Evolutionary conservation across 768 basidiomycete species (phyloP).

Genomic region (Galerina marginata): DNA sequence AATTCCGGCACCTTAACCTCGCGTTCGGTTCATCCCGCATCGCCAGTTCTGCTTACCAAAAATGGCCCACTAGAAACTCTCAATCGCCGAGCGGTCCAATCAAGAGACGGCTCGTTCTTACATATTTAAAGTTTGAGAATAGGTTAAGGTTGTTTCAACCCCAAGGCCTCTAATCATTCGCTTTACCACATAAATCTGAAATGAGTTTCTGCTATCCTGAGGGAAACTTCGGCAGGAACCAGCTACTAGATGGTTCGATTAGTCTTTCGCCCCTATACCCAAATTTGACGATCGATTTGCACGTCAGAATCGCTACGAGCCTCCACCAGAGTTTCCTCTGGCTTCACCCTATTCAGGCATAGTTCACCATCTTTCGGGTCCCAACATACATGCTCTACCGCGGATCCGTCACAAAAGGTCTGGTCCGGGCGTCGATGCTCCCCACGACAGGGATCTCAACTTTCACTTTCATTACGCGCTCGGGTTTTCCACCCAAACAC

Average conservation of each 20-base stretch:
- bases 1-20: conserved; percentile 81
- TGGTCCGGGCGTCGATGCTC: conserved; percentile 77
- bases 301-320: conserved; percentile 95
- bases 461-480: conserved; percentile 75
- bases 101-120: conserved; percentile 85
- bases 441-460: conserved; percentile 66
- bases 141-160: conserved; percentile 89
- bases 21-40: conserved; percentile 74
- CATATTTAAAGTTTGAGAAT: conserved; percentile 85
- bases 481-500: conserved; percentile 39
- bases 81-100: conserved; percentile 83
- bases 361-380: conserved; percentile 93
- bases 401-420: conserved; percentile 76
- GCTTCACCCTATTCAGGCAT: conserved; percentile 89
- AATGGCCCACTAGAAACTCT: conserved; percentile 84
- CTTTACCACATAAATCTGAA: conserved; percentile 73
- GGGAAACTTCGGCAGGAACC: conserved; percentile 93
- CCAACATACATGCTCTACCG: conserved; percentile 85
- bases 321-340: conserved; percentile 97
- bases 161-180: conserved; percentile 93
- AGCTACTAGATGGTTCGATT: conserved; percentile 95
- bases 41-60: conserved; percentile 75
- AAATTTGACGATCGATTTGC: conserved; percentile 96
- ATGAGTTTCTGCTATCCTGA: conserved; percentile 61
- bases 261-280: conserved; percentile 97